These are phyloP conservation scores for Tuber microsphaerosporum DNA, from an alignment of 495 filamentous ascomycete genomes.

Conservation along the genomic window DNA sequence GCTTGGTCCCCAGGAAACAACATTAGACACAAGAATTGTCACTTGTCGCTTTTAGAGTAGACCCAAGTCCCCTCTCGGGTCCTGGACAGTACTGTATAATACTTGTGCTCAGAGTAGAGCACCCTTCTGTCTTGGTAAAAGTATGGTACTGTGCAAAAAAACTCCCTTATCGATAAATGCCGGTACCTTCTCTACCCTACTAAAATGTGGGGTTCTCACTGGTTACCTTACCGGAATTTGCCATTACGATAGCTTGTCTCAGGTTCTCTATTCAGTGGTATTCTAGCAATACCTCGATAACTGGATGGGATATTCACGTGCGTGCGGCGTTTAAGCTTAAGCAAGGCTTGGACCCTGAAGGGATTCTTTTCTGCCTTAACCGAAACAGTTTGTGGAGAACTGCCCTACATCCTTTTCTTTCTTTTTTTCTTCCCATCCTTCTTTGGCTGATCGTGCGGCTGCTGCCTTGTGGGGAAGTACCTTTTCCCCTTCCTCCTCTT, in stretches of 20 bases:
- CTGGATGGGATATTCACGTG: background rate
- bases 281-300: background rate
- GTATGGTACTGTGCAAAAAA: no score
- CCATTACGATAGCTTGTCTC: background rate
- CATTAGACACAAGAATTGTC: no score
- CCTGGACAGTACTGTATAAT: background rate
- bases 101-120: background rate
- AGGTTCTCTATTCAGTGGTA: background rate
- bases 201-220: background rate
- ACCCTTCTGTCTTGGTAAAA: background rate
- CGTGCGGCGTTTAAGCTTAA: background rate
- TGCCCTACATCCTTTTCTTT: background rate
- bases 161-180: background rate
- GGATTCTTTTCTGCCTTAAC: background rate
- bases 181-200: background rate
- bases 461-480: background rate
- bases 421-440: background rate
- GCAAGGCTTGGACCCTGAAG: background rate
- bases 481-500: conserved; percentile 11
- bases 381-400: background rate
- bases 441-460: background rate
- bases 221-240: background rate
- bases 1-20: background rate
- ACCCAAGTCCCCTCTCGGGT: background rate
- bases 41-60: background rate